Evolutionary conservation across 768 basidiomycete species (phyloP).

Genomic region (Leccinum imitatum): DNA sequence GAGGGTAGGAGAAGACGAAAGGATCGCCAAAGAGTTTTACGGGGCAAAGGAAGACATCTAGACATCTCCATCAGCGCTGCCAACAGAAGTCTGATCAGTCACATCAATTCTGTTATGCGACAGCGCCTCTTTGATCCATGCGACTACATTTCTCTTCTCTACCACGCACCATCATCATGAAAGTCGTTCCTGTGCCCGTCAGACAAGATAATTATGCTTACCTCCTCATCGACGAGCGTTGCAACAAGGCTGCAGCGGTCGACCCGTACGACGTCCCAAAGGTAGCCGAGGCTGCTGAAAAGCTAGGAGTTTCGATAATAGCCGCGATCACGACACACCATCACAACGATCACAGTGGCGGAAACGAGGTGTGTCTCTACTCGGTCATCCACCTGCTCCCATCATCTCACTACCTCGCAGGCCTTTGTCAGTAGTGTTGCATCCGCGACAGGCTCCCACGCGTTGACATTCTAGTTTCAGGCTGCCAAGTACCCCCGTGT

Average conservation of each 20-base stretch:
- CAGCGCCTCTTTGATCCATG: slow-evolving; percentile 21
- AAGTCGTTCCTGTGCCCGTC: slow-evolving; percentile 75
- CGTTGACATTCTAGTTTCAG: slow-evolving; percentile 28
- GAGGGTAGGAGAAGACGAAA: not conserved
- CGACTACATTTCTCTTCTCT: slow-evolving; percentile 12
- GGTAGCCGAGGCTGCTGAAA: slow-evolving; percentile 60
- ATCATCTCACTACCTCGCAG: slow-evolving; percentile 20
- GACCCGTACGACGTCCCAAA: slow-evolving; percentile 79
- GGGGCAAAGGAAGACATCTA: not conserved
- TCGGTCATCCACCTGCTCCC: not conserved
- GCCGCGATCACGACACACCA: slow-evolving; percentile 90
- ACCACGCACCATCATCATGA: slow-evolving; percentile 58
- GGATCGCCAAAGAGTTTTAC: not conserved
- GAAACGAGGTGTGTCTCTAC: slow-evolving; percentile 61
- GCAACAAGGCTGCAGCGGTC: slow-evolving; percentile 71
- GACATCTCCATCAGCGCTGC: not conserved
- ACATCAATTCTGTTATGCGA: slow-evolving; percentile 1
- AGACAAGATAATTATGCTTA: slow-evolving; percentile 86
- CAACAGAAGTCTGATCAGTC: not conserved
- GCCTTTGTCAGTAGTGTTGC: slow-evolving; percentile 28
- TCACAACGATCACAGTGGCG: slow-evolving; percentile 87
- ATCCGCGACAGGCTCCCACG: not conserved
- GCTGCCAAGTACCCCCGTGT: slow-evolving; percentile 42
- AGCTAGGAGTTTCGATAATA: slow-evolving; percentile 62
- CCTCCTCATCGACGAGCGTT: slow-evolving; percentile 67